Conservation (phyloP, 140 eudicot species). For the Senecio squalidus region DNA sequence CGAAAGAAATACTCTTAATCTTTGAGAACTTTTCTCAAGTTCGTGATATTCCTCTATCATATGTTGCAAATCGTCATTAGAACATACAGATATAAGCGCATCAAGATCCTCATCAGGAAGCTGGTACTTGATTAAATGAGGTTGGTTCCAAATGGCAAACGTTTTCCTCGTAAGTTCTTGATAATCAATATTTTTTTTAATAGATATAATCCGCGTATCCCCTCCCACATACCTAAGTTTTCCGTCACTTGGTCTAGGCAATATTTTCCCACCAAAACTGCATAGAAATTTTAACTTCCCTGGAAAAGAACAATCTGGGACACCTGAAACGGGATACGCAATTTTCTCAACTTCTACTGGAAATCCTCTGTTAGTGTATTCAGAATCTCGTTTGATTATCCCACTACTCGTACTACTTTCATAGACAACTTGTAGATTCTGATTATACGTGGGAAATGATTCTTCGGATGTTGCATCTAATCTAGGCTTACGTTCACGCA, state of each 20-base stretch:
- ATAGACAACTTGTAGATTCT: slow-evolving; percentile 33
- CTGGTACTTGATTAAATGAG: slow-evolving; percentile 71
- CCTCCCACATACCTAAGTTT: slow-evolving; percentile 89
- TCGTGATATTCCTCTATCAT: slow-evolving; percentile 81
- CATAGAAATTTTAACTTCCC: slow-evolving; percentile 69
- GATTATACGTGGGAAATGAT: slow-evolving; percentile 3
- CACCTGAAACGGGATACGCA: slow-evolving; percentile 22
- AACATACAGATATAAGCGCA: slow-evolving; percentile 75
- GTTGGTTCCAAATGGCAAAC: slow-evolving; percentile 41
- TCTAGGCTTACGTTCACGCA: slow-evolving; percentile 42
- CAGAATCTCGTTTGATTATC: too few species aligned
- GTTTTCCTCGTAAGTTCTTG: slow-evolving; percentile 57
- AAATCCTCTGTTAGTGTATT: slow-evolving; percentile 20
- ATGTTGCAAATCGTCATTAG: slow-evolving; percentile 66
- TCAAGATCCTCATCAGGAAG: slow-evolving; percentile 89
- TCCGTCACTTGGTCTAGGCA: slow-evolving; percentile 82
- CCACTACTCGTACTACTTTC: slow-evolving; percentile 27
- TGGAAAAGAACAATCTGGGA: slow-evolving; percentile 24
- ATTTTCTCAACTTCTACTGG: slow-evolving; percentile 20
- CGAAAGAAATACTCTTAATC: slow-evolving; percentile 60
- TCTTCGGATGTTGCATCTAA: neutral
- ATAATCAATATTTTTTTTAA: slow-evolving; percentile 41
- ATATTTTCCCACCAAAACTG: slow-evolving; percentile 79
- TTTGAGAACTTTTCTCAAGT: slow-evolving; percentile 46
- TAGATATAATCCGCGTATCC: slow-evolving; percentile 63